A percentile compares a stretch with the other conserved stretches of the same genome.
phyloP scores from a whole-genome alignment of 176 grass and related monocot genomes.

The Juncus effusus region DNA sequence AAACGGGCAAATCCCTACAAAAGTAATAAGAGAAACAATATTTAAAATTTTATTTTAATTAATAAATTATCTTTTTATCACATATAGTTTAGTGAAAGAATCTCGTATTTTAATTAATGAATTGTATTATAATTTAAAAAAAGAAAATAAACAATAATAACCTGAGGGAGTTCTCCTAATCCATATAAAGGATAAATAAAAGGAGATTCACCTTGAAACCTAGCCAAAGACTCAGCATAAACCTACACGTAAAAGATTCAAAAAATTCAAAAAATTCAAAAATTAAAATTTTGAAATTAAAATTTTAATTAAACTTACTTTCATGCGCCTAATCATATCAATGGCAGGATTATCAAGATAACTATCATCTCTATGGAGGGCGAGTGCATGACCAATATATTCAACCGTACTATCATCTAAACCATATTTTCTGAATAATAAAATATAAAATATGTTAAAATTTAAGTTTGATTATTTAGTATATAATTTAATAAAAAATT shows the following conservation, averaged over 20 bases:
- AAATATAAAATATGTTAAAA: too few relatives aligned
- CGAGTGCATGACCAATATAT: slow-evolving; percentile 92
- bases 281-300: slow-evolving; percentile 19
- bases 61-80: too few relatives aligned
- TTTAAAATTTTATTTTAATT: too few relatives aligned
- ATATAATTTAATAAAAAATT: too few relatives aligned
- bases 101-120: neutral
- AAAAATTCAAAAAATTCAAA: slow-evolving; percentile 2
- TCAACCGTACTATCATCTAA: slow-evolving; percentile 90
- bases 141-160: slow-evolving; percentile 27
- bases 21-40: too few relatives aligned
- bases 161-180: slow-evolving; percentile 91
- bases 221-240: slow-evolving; percentile 82
- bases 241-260: slow-evolving; percentile 69
- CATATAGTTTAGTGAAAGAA: too few relatives aligned
- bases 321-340: slow-evolving; percentile 87
- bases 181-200: slow-evolving; percentile 97
- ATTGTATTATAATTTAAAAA: neutral
- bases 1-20: slow-evolving; percentile 95
- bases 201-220: slow-evolving; percentile 92
- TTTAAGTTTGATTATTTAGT: too few relatives aligned
- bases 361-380: slow-evolving; percentile 78
- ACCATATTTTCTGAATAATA: slow-evolving; percentile 84
- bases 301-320: slow-evolving; percentile 60
- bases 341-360: slow-evolving; percentile 82